Percentiles rank a stretch among this genome's conserved stretches.
phyloP scores from a whole-genome alignment of 2,329 filamentous ascomycete genomes.

The Scytalidium sp. region DNA sequence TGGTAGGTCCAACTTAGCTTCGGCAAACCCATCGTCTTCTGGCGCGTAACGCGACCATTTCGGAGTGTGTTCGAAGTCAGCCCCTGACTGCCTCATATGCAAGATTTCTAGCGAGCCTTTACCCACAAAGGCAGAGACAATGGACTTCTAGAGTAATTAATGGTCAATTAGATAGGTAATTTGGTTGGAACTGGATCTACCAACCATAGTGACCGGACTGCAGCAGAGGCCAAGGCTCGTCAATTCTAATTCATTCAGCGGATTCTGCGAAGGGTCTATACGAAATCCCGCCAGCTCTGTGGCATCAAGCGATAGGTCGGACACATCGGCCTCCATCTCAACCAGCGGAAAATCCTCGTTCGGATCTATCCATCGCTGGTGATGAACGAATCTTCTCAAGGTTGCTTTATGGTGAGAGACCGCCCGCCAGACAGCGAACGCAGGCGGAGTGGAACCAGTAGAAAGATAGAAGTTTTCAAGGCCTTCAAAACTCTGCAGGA shows the following conservation, averaged over 20 bases:
- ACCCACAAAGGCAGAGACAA: neutral
- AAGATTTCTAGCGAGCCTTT: neutral
- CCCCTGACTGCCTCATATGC: neutral
- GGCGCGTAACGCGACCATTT: too few species aligned
- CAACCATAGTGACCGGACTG: neutral
- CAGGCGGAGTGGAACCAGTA: neutral
- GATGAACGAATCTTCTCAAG: neutral
- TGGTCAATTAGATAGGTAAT: too few species aligned
- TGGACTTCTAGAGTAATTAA: neutral
- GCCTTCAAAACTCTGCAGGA: neutral
- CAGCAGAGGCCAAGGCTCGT: neutral
- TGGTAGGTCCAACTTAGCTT: too few species aligned
- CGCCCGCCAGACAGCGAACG: neutral
- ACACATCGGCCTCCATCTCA: too few species aligned
- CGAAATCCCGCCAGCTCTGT: too few species aligned
- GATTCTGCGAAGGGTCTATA: neutral
- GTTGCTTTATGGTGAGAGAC: neutral
- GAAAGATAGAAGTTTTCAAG: neutral
- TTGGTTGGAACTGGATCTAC: neutral
- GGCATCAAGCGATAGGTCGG: too few species aligned
- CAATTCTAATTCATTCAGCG: neutral
- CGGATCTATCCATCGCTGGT: neutral
- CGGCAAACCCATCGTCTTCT: too few species aligned
- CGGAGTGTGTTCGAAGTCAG: too few species aligned
- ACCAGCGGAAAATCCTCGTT: too few species aligned